phyloP scores from a whole-genome alignment of 225 moss, liverwort and hornwort species.

The Rhytidiadelphus loreus region DNA sequence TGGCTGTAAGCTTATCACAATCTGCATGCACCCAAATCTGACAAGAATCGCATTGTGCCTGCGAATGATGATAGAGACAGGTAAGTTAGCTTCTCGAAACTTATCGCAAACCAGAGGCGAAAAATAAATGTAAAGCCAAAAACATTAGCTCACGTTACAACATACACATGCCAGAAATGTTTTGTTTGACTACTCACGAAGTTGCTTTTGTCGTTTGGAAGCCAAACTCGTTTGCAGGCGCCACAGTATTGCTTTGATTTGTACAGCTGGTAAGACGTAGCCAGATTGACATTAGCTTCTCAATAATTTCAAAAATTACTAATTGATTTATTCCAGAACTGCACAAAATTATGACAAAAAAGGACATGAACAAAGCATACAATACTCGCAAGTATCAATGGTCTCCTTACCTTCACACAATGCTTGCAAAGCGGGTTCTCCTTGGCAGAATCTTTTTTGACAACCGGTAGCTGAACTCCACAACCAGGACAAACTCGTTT shows the following conservation, averaged over 20 bases:
- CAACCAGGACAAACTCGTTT: constrained; percentile 84
- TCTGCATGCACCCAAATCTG: constrained; percentile 99
- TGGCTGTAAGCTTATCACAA: constrained; percentile 91
- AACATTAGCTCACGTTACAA: not conserved
- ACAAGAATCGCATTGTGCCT: constrained; percentile 89
- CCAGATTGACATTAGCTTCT: constrained; percentile 2
- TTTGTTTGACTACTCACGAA: constrained; percentile 53
- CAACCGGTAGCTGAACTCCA: constrained; percentile 63
- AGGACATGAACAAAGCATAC: not conserved
- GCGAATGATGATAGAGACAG: constrained; percentile 10
- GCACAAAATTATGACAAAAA: not conserved
- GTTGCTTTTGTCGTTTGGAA: constrained; percentile 97
- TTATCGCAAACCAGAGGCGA: not conserved
- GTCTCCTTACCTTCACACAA: constrained; percentile 69
- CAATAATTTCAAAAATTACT: not conserved
- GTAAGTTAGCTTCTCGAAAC: not conserved
- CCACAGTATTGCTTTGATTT: constrained; percentile 98
- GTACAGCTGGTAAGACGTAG: constrained; percentile 52
- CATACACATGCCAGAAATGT: not conserved
- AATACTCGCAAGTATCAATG: not conserved
- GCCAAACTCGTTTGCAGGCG: constrained; percentile 98
- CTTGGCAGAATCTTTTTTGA: constrained; percentile 67
- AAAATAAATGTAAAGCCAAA: not conserved
- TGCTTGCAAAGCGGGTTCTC: constrained; percentile 74
- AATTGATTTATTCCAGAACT: not conserved